These are phyloP conservation scores for Moringa oleifera DNA, from an alignment of 345 rosid species.

Conservation along the genomic window DNA sequence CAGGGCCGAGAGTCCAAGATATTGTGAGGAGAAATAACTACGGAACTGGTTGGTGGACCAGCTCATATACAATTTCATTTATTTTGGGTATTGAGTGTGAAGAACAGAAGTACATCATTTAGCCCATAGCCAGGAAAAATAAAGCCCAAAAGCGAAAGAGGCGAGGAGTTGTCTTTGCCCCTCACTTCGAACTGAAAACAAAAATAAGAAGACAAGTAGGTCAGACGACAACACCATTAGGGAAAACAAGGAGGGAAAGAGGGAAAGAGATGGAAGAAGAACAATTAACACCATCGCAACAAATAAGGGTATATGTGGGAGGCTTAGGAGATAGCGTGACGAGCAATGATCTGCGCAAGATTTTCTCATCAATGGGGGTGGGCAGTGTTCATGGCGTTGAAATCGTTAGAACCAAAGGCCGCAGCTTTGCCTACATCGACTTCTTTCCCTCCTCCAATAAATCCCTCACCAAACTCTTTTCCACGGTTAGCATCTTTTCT, in stretches of 20 bases:
- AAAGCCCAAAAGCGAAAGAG: too few relatives aligned
- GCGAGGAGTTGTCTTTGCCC: too few relatives aligned
- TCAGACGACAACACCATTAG: too few relatives aligned
- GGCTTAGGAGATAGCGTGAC: constrained; percentile 75
- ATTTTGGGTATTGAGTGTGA: too few relatives aligned
- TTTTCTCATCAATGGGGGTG: constrained; percentile 54
- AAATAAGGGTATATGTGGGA: constrained; percentile 60
- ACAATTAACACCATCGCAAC: background rate
- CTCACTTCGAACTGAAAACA: too few relatives aligned
- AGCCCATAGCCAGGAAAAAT: too few relatives aligned
- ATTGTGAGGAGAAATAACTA: too few relatives aligned
- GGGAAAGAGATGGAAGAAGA: background rate
- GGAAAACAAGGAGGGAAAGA: background rate
- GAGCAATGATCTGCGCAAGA: constrained; percentile 48
- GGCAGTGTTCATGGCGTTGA: constrained; percentile 50
- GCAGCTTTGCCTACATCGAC: constrained; percentile 80
- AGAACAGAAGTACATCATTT: too few relatives aligned
- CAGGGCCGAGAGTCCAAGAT: too few relatives aligned
- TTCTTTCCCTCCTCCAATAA: constrained; percentile 53
- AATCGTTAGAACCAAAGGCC: constrained; percentile 75
- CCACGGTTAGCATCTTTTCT: constrained; percentile 41
- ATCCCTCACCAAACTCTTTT: constrained; percentile 74
- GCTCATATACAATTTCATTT: too few relatives aligned
- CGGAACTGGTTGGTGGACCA: too few relatives aligned
- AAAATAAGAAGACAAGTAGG: too few relatives aligned